Evolutionary conservation across 805 yeast species (phyloP).

Genomic region (Cyberlindnera japonica): DNA sequence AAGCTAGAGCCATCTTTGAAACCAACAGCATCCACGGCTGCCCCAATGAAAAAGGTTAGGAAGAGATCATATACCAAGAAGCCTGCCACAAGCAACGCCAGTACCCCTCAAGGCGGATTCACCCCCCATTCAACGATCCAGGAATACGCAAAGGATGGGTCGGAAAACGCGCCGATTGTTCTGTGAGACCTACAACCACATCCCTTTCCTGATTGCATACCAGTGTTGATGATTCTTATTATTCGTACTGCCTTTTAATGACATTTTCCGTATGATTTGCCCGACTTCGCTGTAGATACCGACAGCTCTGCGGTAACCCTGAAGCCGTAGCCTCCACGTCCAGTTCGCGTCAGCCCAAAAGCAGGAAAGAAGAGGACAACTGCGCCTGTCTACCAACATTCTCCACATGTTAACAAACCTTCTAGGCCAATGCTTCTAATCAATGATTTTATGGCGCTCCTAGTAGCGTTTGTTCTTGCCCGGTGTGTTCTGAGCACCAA

Average conservation of each 20-base stretch:
- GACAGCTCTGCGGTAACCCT: too few species aligned
- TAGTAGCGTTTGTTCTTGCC: too few species aligned
- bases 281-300: too few species aligned
- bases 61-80: constrained; percentile 25
- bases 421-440: too few species aligned
- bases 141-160: constrained; percentile 14
- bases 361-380: too few species aligned
- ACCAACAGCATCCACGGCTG: constrained; percentile 29
- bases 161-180: constrained; percentile 25
- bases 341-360: too few species aligned
- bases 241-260: not conserved
- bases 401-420: too few species aligned
- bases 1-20: constrained; percentile 72
- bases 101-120: constrained; percentile 13
- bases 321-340: too few species aligned
- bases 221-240: not conserved
- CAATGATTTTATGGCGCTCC: too few species aligned
- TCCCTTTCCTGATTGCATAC: not conserved
- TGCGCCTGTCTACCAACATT: too few species aligned
- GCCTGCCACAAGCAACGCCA: constrained; percentile 6
- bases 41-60: constrained; percentile 12
- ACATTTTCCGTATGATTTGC: too few species aligned
- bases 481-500: not conserved
- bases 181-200: constrained; percentile 6
- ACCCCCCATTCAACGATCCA: constrained; percentile 14